phyloP scores from a whole-genome alignment of 2,329 filamentous ascomycete genomes.

The Aspergillus ruber region DNA sequence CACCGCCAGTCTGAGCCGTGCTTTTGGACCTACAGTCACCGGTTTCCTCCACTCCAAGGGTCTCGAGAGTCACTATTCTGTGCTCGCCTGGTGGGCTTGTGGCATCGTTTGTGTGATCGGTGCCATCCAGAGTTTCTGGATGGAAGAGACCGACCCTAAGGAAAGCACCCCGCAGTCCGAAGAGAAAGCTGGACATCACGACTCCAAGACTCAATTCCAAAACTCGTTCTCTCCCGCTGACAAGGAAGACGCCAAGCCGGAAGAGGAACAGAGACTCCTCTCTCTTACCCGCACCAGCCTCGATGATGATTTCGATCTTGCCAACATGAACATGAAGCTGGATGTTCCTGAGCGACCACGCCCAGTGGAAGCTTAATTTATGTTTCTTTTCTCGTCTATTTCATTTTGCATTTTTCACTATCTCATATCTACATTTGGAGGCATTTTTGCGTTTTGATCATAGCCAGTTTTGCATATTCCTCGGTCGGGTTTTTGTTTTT shows the following conservation, averaged over 20 bases:
- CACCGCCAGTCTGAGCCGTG: conserved; percentile 79
- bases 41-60: conserved; percentile 79
- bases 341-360: background rate
- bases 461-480: background rate
- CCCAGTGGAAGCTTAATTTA: background rate
- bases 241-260: conserved; percentile 18
- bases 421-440: conserved; percentile 1
- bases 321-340: conserved; percentile 17
- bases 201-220: conserved; percentile 19
- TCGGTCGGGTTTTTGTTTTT: conserved; percentile 8
- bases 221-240: conserved; percentile 13
- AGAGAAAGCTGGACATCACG: conserved; percentile 29
- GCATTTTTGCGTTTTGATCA: background rate
- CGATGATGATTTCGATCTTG: conserved; percentile 25
- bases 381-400: conserved; percentile 9
- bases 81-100: conserved; percentile 89
- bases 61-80: conserved; percentile 72
- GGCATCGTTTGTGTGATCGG: conserved; percentile 69
- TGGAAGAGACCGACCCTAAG: conserved; percentile 57
- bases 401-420: conserved; percentile 6
- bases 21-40: conserved; percentile 81
- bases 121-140: conserved; percentile 66
- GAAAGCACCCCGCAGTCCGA: conserved; percentile 25
- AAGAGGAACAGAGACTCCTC: conserved; percentile 32
- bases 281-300: conserved; percentile 29